Evolutionary conservation across 140 eudicot genomes (phyloP), one percentile per base, ranked within the genome.

Genomic region (Ambrosia hybrid): DNA sequence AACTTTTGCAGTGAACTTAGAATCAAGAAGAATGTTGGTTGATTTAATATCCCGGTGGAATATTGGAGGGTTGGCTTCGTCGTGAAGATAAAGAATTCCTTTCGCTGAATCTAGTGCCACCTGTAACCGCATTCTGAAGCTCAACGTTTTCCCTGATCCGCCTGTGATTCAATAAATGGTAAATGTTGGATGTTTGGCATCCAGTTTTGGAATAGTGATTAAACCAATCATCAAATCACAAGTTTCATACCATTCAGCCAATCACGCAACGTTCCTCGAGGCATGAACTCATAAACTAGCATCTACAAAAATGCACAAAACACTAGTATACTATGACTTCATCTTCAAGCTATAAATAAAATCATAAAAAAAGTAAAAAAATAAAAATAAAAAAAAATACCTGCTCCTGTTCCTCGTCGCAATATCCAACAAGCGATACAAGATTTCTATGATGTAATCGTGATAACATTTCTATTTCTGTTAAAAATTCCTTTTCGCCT

Each of bases 401-500:
- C 85, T 58, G 87, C 65, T 86, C 97, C 5, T 72, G 84, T 76
- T 80, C 80, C 68, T 90, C 95, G 49, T 84, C 97, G 78, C 97
- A 85, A 9, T 83, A 85, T 68, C 95, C 95, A 34, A 88, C 70
- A 67, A 91, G 86, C 14, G 95, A 84, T 36, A 91, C 95, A 36
- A 88, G 82, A 81, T 91, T 88, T 55, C 96, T 82, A 43, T 88
- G 96, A 79, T 86, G 97, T 72, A 91, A 70, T 72, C 96, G 80
- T 41, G 96, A 93, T 76, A 93, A 80, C 73, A 93, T 64, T 65
- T 87, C 89, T 39, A 92, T 92, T 76, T 89, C 93, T 7, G 93
- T 93, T 73, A 89, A 80, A 83, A 93, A 93, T 76, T 93, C 96
- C 74, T 90, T 88, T 68, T 84, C 85, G 11, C 98, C 98, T 78